Evolutionary conservation across 2,329 filamentous ascomycete genomes (phyloP).

Genomic region (Alternaria gansuensis): DNA sequence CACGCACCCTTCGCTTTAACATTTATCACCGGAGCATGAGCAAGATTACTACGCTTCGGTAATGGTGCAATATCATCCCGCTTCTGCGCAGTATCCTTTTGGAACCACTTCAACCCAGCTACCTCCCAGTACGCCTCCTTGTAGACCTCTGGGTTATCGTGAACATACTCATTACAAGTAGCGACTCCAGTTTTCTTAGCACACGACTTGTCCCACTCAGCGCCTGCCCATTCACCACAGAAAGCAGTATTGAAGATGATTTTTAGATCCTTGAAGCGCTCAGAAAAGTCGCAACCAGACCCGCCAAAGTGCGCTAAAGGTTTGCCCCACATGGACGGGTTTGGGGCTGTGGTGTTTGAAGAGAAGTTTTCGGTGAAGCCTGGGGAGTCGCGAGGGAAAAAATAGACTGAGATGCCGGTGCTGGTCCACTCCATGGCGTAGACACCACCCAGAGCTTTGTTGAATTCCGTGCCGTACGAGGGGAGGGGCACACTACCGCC

Average conservation of each 20-base stretch:
- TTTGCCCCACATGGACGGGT: slow-evolving; percentile 34
- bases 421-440: slow-evolving; percentile 54
- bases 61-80: background rate
- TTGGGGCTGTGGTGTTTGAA: slow-evolving; percentile 18
- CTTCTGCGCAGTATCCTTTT: slow-evolving; percentile 18
- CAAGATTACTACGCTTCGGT: background rate
- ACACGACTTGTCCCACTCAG: slow-evolving; percentile 62
- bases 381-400: slow-evolving; percentile 45
- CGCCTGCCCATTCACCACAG: slow-evolving; percentile 65
- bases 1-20: background rate
- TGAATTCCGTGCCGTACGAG: slow-evolving; percentile 50
- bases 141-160: slow-evolving; percentile 43
- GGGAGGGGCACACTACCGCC: slow-evolving; percentile 23
- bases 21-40: background rate
- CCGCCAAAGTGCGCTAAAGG: slow-evolving; percentile 54
- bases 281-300: slow-evolving; percentile 57
- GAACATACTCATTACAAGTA: slow-evolving; percentile 52
- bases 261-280: slow-evolving; percentile 41
- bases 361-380: slow-evolving; percentile 5
- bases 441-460: slow-evolving; percentile 50
- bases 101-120: slow-evolving; percentile 43
- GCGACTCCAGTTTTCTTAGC: slow-evolving; percentile 56
- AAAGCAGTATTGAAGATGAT: slow-evolving; percentile 61
- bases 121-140: slow-evolving; percentile 49
- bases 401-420: slow-evolving; percentile 55